Base-by-base conservation (phyloP, 1,284 basidiomycete species). In the Trichosporon coremiiforme region DNA sequence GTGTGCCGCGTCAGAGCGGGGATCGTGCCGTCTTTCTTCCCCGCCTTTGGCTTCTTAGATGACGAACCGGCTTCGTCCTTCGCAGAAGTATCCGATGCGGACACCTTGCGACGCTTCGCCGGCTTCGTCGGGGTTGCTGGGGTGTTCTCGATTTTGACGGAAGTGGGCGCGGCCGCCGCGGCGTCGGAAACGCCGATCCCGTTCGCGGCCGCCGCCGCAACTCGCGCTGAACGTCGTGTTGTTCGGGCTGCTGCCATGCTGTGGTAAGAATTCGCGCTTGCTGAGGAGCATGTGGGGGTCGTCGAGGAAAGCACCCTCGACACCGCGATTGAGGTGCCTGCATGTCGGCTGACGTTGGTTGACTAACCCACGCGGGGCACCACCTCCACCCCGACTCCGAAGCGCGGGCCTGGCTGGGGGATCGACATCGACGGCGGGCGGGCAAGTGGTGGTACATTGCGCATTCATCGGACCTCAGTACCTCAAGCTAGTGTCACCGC, bases 71-170 rank as follows among this genome's bases (percentile, higher is more conserved):
- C 47, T 53, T 20, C 20, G 2, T 53, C 47, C 20, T 45, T 15
- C 2, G 41, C 17, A 45, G 7, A 45, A 53, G 47, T 7, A 22
- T 17, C 57, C 10, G 36, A 38, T 38, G 36, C 36, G 17, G 67
- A n/a, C 29, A 50, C 17, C 50, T 66, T 66, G 33, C 31, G 65
- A 6, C 65, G 65, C 50, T 66, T 66, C 33, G 64, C 41, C 12
- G 64, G 38, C 29, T 15, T 15, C 38, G 47, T 13, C 31, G 31
- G 29, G 6, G 65, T 17, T 15, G 47, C n/a, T 20, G 5, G 20
- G 20, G 31, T 29, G 45, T 47, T 0, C 20, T 33, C 35, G 33
- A 8, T 20, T 10, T 33, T 55, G 50, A 8, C 33, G 15, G 47
- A 47, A 29, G 35, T 45, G 8, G 15, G 53, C 53, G 31, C 6